Conservation (phyloP, 1,139 yeast species). For the Suhomyces chickasaworum region DNA sequence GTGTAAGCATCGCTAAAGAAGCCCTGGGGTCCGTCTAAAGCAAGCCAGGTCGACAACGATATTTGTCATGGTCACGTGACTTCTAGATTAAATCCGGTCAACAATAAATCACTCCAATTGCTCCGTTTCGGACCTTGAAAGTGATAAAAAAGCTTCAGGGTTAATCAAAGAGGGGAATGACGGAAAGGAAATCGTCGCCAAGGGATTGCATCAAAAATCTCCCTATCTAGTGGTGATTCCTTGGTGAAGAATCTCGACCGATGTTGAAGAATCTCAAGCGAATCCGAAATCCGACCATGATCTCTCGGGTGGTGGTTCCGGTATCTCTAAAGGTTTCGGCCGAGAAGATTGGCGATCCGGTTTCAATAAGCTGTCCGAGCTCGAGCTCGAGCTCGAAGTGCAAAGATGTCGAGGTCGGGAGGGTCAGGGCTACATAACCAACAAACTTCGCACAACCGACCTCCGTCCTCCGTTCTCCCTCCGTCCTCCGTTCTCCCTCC, state of each 20-base stretch:
- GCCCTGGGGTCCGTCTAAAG: neutral
- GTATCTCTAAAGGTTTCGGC: neutral
- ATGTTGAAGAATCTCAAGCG: neutral
- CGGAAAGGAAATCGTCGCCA: too few species aligned
- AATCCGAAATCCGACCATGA: neutral
- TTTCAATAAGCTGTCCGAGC: neutral
- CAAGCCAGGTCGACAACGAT: neutral
- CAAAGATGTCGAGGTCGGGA: too few species aligned
- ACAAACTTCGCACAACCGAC: neutral
- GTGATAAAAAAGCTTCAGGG: neutral
- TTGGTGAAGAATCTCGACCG: too few species aligned
- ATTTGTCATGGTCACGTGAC: neutral
- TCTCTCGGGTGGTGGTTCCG: neutral
- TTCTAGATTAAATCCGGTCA: too few species aligned
- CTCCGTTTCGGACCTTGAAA: too few species aligned
- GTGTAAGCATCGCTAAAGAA: neutral
- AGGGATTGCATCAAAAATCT: too few species aligned
- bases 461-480: neutral
- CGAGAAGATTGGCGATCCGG: neutral
- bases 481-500: too few species aligned
- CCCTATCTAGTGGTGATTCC: too few species aligned
- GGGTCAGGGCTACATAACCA: too few species aligned
- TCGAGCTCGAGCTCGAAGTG: neutral
- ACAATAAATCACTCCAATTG: too few species aligned
- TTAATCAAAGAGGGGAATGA: too few species aligned